These are phyloP conservation scores for Pichia cactophila DNA, from an alignment of 1,139 yeast genomes.

Conservation along the genomic window DNA sequence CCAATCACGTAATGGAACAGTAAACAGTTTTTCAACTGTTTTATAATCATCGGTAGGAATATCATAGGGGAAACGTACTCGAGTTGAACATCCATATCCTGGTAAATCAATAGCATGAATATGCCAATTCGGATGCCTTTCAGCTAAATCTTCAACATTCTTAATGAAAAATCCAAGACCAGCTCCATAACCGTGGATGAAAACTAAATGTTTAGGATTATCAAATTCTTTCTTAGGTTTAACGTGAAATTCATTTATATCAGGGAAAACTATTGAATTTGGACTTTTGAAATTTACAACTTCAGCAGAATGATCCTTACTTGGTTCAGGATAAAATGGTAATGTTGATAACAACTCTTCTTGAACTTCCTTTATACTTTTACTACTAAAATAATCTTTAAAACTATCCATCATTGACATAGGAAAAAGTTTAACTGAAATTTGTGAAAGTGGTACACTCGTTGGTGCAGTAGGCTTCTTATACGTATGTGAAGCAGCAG, in stretches of 20 bases:
- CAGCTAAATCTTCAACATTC: constrained; percentile 44
- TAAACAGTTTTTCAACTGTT: constrained; percentile 46
- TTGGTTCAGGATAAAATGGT: constrained; percentile 30
- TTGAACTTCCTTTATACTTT: constrained; percentile 43
- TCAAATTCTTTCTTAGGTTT: constrained; percentile 34
- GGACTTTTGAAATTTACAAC: constrained; percentile 28
- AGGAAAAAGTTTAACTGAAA: constrained; percentile 48
- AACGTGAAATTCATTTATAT: constrained; percentile 58
- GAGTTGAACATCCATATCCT: constrained; percentile 71
- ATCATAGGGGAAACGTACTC: constrained; percentile 45
- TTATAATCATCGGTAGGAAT: constrained; percentile 25
- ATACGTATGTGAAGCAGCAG: constrained; percentile 11
- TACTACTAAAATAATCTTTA: constrained; percentile 39
- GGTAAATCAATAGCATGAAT: constrained; percentile 65
- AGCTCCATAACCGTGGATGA: constrained; percentile 76
- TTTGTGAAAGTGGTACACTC: constrained; percentile 48
- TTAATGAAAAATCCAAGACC: constrained; percentile 66
- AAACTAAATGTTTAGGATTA: constrained; percentile 45
- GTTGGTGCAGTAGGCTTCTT: constrained; percentile 50
- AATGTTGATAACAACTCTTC: constrained; percentile 34
- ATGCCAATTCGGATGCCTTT: constrained; percentile 43
- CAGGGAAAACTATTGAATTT: constrained; percentile 37
- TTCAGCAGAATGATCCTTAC: constrained; percentile 26
- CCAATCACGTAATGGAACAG: constrained; percentile 45
- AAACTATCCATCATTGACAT: constrained; percentile 44